Evolutionary conservation across 495 filamentous ascomycete species (phyloP), one percentile per base, ranked within the genome.

Genomic region (Diplogelasinospora grovesii): DNA sequence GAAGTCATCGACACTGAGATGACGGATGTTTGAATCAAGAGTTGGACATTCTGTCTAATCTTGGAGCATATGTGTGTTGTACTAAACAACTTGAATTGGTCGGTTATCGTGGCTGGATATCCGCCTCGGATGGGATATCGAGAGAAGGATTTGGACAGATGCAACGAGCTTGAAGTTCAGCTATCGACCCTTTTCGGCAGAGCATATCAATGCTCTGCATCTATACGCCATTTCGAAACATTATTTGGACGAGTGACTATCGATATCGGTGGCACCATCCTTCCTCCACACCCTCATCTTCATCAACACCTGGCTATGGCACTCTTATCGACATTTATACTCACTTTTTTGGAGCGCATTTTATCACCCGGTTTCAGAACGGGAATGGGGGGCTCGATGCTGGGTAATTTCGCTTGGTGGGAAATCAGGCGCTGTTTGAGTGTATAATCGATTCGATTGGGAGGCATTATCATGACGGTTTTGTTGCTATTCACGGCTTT

Each of bases 1-100:
- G 46, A 47, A 26, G 36, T 55, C 13, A 49, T 64, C 22, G 69
- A 73, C 40, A 65, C 67, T 8, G 66, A 65, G 41, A 73, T 73
- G 69, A 71, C 54, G 1, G 69, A 65, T 42, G 64, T 69, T 33
- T 70, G 50, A 66, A 30, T 16, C 10, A 32, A 18, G 13, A 41
- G 30, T 31, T 7, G 28, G 21, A 34, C 24, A 36, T 23, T 46
- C 3, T 39, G 25, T 42, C 40, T 21, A 19, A 47, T 44, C 31
- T 53, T 49, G 39, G 48, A 36, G 42, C 46, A 58, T 60, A 29
- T 62, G 33, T 52, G 39, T 47, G 54, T 45, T n/a, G 41, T 50
- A 47, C 33, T 43, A 50, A 15, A 24, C 34, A 31, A 53, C 38
- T 45, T 49, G 54, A 52, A 39, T 53, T 48, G 46, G 43, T 45